Base-by-base conservation (phyloP, 257 asterid species). In the Paulownia fortunei region DNA sequence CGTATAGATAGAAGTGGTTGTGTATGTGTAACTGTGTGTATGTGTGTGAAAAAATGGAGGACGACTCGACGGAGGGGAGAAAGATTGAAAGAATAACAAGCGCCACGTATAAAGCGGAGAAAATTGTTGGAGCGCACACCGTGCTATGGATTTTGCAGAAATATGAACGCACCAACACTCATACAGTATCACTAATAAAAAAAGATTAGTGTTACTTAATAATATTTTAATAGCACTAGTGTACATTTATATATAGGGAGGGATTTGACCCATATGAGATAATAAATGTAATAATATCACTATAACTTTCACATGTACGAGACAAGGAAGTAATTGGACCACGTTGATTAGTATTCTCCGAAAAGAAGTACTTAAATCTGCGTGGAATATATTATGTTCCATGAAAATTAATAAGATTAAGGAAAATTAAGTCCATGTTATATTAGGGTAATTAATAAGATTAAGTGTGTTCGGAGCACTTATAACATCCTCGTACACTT, bases 161-260 rank as follows among this genome's bases (percentile, higher is more conserved):
- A 26, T 36, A 72, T 63, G 79, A 82, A 62, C 52, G 71, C 72
- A 58, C 79, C 76, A 70, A 79, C 52, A 39, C 24, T 51, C 39
- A 18, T 24, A 70, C 63, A 34, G 21, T 12, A 15, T 12, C 55
- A 19, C 46, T 76, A 30, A 69, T 8, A 19, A 24, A 36, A 64
- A 59, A 24, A 15, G 36, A 73, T 73, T 18, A 19, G 26, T 8
- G 3, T 21, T 11, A 2, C 12, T 56, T 41, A 47, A 27, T 39
- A 7, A 4, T 52, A 27, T 36, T 72, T 72, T 19, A 34, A 32
- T 34, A 36, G 37, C 44, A 32, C 60, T 72, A 23, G 24, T 15
- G 24, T 2, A n/a, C n/a, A n/a, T n/a, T n/a, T n/a, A n/a, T n/a
- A n/a, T n/a, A n/a, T n/a, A n/a, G n/a, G n/a, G n/a, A n/a, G n/a